Base-by-base conservation (phyloP, 768 basidiomycete species). In the Lactarius trivialis region DNA sequence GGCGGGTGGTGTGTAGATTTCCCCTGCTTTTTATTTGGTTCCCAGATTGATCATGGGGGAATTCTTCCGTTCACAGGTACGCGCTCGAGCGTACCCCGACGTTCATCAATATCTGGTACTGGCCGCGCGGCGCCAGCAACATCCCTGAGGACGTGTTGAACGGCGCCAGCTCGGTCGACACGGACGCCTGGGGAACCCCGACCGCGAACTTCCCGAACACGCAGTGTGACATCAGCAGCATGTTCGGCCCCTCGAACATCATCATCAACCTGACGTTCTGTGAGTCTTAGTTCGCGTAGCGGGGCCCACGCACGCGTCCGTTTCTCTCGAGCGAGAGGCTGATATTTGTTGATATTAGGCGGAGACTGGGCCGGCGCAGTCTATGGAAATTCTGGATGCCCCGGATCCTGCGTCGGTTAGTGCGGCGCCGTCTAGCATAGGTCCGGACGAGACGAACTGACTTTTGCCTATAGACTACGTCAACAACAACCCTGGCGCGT, bases 81-180 rank as follows among this genome's bases (percentile, higher is more conserved):
- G 86, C 85, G 0, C 75, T 86, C 68, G 84, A 87, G 69, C 78
- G 85, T 37, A 85, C 85, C 0, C 64, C 71, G 26, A 68, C 69
- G 4, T 82, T 77, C 69, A 82, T 89, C 69, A 85, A 84, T 64
- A 76, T 88, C 52, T 90, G 84, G 82, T 89, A 87, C 74, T 90
- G 85, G 85, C 76, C 84, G 0, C 77, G 85, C 48, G 73, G 72
- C 53, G 76, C 71, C 52, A 72, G 68, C 15, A 68, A 67, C 37
- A 74, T 82, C 28, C 85, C 84, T 1, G 65, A 71, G 8, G 84
- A 81, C 65, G 76, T 85, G n/a, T 49, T 32, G 15, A 71, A 63
- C 32, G 82, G 81, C 4, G 74, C 72, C 0, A 68, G 68, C 17
- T 67, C 68, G 3, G 75, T 85, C 21, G 73, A 83, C 70, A 82